Conservation (phyloP, 2,329 filamentous ascomycete species). For the Fragosphaeria purpurea region DNA sequence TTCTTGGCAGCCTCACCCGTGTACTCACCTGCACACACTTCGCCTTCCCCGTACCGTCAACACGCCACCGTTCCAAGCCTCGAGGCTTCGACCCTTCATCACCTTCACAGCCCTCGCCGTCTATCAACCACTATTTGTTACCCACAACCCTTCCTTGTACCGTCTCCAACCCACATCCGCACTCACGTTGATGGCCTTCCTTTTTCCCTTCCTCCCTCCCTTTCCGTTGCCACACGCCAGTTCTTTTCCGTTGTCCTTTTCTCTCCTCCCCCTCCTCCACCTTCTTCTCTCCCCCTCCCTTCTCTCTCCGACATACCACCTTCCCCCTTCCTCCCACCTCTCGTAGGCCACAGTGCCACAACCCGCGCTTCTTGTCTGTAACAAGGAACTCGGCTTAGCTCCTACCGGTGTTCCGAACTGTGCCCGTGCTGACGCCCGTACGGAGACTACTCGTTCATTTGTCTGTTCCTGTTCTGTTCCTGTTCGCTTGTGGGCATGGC, state of each 20-base stretch:
- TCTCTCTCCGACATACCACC: too few species aligned
- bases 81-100: too few species aligned
- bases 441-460: conserved; percentile 14
- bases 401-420: conserved; percentile 41
- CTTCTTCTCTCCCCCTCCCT: neutral
- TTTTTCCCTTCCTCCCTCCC: neutral
- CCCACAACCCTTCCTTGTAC: neutral
- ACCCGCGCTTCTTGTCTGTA: conserved; percentile 29
- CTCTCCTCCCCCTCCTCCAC: conserved; percentile 1
- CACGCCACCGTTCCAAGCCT: too few species aligned
- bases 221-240: neutral
- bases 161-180: neutral
- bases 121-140: too few species aligned
- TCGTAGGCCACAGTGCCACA: conserved; percentile 17
- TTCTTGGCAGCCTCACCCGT: too few species aligned
- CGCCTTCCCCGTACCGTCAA: too few species aligned
- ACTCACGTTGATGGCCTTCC: too few species aligned
- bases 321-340: neutral
- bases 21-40: too few species aligned
- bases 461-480: conserved; percentile 15
- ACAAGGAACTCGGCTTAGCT: conserved; percentile 40
- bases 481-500: neutral
- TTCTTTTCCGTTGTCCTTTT: neutral
- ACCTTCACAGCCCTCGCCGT: too few species aligned
- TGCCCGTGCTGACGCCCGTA: conserved; percentile 28